Evolutionary conservation across 352 stramenopile genomes (phyloP), one percentile per base, ranked within the genome.

Genomic region (Globisporangium cystogenes): DNA sequence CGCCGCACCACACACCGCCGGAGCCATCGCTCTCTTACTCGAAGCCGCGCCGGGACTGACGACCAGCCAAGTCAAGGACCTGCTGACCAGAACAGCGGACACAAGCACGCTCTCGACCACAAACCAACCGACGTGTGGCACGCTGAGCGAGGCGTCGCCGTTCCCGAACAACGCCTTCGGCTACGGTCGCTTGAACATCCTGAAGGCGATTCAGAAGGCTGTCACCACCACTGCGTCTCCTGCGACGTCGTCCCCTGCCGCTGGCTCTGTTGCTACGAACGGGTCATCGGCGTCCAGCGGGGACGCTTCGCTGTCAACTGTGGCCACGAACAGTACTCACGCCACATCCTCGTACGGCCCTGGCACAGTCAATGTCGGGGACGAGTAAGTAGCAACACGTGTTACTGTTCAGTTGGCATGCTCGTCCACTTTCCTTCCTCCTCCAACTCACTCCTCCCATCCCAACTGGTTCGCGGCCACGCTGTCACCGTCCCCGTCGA

Each of bases 401-500:
- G n/a, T n/a, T n/a, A n/a, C 21, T 54, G 7, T 14, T 11, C 45
- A 15, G 36, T 35, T 12, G 33, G 3, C 4, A 3, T 21, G 2
- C 18, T 15, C 12, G 23, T 29, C 37, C 10, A 16, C 6, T 0
- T 5, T 29, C 15, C 42, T 15, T 27, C 7, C 33, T 23, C 18
- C 36, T 31, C 8, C 5, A 27, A 16, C n/a, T 69, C 48, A 92
- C 60, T 89, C 82, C 41, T 92, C 82, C 79, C 82, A 92, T 0
- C 73, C 75, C 18, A 90, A 65, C 43, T 90, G 79, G 47, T 92
- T 92, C n/a, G 82, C 82, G 7, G 73, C 67, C n/a, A 92, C 69
- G 27, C 68, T 87, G 48, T 92, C 76, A 15, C 79, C 74, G 51
- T 97, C 89, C 7, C 77, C 87, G 58, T 97, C 90, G 55, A 97